These are phyloP conservation scores for Lathyrus aphaca DNA, from an alignment of 306 rosid species.

Conservation along the genomic window DNA sequence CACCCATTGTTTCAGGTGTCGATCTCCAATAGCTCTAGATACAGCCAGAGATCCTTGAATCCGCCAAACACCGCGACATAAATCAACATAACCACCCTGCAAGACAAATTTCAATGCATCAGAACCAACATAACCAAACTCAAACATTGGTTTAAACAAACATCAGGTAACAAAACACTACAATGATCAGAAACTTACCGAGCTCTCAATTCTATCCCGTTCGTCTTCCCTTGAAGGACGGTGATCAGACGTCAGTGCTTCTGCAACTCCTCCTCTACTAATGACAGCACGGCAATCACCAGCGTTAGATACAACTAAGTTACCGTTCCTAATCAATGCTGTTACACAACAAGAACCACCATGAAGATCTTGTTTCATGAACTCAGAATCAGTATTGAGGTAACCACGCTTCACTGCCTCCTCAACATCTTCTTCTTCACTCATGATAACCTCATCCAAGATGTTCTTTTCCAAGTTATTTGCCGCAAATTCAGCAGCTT, in stretches of 20 bases:
- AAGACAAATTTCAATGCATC: slow-evolving; percentile 34
- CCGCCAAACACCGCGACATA: slow-evolving; percentile 87
- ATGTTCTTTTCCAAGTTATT: slow-evolving; percentile 71
- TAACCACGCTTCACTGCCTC: slow-evolving; percentile 85
- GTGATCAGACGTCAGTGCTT: slow-evolving; percentile 90
- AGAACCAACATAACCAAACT: slow-evolving; percentile 19
- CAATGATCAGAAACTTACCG: slow-evolving; percentile 48
- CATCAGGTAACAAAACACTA: neutral
- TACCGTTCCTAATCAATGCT: slow-evolving; percentile 74
- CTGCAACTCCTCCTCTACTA: slow-evolving; percentile 76
- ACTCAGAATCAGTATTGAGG: slow-evolving; percentile 78
- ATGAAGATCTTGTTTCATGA: slow-evolving; percentile 64
- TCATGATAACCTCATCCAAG: slow-evolving; percentile 58
- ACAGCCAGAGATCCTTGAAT: slow-evolving; percentile 91
- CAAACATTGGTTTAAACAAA: neutral
- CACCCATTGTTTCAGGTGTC: slow-evolving; percentile 78
- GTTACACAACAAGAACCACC: slow-evolving; percentile 94
- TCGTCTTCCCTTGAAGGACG: slow-evolving; percentile 87
- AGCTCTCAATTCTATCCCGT: slow-evolving; percentile 68
- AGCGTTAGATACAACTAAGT: slow-evolving; percentile 74
- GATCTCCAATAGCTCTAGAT: slow-evolving; percentile 85
- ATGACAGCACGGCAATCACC: slow-evolving; percentile 98
- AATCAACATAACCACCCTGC: slow-evolving; percentile 95
- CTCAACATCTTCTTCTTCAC: slow-evolving; percentile 50
- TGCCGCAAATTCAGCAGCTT: slow-evolving; percentile 88